Base-by-base conservation (phyloP, 2,329 filamentous ascomycete genomes). In the Nothopassalora personata region DNA sequence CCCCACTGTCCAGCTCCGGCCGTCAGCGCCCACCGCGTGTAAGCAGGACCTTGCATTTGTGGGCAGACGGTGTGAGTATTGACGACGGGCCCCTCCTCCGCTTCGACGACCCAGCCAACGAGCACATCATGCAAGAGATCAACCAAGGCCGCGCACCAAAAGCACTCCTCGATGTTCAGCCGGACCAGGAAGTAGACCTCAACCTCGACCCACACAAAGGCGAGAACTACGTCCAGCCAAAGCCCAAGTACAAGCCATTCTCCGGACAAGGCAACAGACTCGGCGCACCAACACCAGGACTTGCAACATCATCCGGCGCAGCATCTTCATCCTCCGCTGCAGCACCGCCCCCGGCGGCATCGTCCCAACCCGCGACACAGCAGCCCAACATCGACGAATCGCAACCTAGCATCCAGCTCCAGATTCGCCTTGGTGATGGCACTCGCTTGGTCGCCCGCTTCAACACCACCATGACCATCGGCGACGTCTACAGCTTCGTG, bases 11-110 rank as follows among this genome's bases (percentile, higher is more conserved):
- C 48, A 72, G 71, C 59, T 68, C 68, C 50, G 74, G 72, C 15
- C 75, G 74, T 9, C 77, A 81, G 34, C 61, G 56, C 9, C 64
- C 66, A 8, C 70, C 70, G 33, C 81, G 83, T 5, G 84, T 88
- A 61, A 84, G 85, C 53, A 86, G 89, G 53, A 82, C 85, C 10
- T 80, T 95, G 55, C 90, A 93, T 69, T 81, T 94, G 48, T 95
- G 90, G 90, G 81, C 83, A 46, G 87, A 95, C 70, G 90, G 90
- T 13, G 93, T 94, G 76, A 93, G 89, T 64, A 86, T 95, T 61
- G 90, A 92, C 60, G 89, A 94, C 68, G 90, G 90, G 30, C 83
- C 86, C 50, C 83, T 94, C 39, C 86, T 83, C 71, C 85, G 89
- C 57, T 93, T 90, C 70, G 88, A 92, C 68, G 89, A 94, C 72